Evolutionary conservation across 768 basidiomycete species (phyloP), one percentile per base, ranked within the genome.

Genomic region (Xerocomellus amylosporus): DNA sequence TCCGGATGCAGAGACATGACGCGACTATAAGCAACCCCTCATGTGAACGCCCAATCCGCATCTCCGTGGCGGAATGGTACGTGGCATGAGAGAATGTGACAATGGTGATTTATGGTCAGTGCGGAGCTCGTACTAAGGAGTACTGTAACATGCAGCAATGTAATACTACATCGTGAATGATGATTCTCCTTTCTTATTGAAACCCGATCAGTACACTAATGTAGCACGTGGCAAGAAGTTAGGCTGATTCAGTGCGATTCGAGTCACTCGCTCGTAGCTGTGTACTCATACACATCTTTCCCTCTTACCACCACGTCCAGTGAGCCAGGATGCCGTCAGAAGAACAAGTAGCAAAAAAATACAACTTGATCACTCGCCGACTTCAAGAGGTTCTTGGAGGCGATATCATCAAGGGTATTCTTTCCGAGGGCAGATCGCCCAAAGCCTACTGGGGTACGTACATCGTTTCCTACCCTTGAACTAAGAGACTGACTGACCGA

Each of bases 361-460:
- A 81, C 75, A 80, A 89, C 24, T 74, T 97, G 42, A 95, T 99
- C 53, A 95, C 91, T 1, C 76, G 95, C 46, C 75, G 88, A 60
- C 71, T 98, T 30, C 84, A 90, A 59, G 97, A 99, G 70, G 86
- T 90, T 5, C 84, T 98, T 4, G 90, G 93, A 22, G 91, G 79
- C 2, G 94, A 96, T 40, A 73, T 77, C 36, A 87, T 99, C 72
- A 89, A 91, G 70, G 76, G 81, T 33, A 86, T 94, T 53, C 76
- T 98, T 22, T 77, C 79, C 8, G 87, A 95, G 66, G 91, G 87
- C 17, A 77, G 85, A 65, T 71, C 85, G 14, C 85, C 87, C 14
- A 93, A 87, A 70, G 85, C 85, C 65, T 98, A 98, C 83, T 98
- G 91, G 92, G 95, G 94, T 87, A 63, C 54, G 62, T 78, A 62